Percentiles rank a stretch among this genome's conserved stretches.
Evolutionary conservation across 1,139 yeast genomes (phyloP).

Genomic region (Nadsonia starkeyi-henricii): DNA sequence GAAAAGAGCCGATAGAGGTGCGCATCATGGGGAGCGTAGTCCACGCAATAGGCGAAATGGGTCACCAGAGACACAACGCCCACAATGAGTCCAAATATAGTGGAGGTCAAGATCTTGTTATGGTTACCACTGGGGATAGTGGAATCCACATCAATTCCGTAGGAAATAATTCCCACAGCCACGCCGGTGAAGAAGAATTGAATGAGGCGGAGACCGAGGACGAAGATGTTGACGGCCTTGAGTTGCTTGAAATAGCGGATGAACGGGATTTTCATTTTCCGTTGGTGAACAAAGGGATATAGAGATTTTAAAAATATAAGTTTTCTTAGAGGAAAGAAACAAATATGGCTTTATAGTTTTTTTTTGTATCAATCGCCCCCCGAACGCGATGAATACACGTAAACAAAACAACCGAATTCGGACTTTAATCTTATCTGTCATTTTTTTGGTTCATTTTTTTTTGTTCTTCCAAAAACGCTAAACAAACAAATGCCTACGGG

Average conservation of each 20-base stretch:
- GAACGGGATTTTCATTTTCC: constrained; percentile 3
- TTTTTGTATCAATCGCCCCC: no score
- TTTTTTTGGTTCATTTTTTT: no score
- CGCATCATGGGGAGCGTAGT: constrained; percentile 12
- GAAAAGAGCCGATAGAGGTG: constrained; percentile 6
- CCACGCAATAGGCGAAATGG: constrained; percentile 19
- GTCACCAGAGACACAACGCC: constrained; percentile 18
- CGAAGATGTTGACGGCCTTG: constrained; percentile 20
- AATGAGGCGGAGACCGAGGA: constrained; percentile 18
- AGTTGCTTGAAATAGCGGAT: constrained; percentile 12
- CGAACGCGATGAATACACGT: no score
- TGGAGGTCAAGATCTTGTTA: constrained; percentile 17
- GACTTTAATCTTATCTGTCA: no score
- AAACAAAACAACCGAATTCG: no score
- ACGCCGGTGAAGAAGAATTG: constrained; percentile 23
- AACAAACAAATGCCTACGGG: no score
- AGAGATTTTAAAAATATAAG: no score
- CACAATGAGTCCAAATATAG: constrained; percentile 17
- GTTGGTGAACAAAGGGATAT: background rate
- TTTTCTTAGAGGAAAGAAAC: no score
- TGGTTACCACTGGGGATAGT: constrained; percentile 10
- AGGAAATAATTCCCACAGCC: constrained; percentile 19
- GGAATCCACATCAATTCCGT: constrained; percentile 16
- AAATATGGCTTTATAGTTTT: no score
- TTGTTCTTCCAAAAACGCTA: no score